Evolutionary conservation across 768 basidiomycete species (phyloP), one percentile per base, ranked within the genome.

Genomic region (Boletellus sp.): DNA sequence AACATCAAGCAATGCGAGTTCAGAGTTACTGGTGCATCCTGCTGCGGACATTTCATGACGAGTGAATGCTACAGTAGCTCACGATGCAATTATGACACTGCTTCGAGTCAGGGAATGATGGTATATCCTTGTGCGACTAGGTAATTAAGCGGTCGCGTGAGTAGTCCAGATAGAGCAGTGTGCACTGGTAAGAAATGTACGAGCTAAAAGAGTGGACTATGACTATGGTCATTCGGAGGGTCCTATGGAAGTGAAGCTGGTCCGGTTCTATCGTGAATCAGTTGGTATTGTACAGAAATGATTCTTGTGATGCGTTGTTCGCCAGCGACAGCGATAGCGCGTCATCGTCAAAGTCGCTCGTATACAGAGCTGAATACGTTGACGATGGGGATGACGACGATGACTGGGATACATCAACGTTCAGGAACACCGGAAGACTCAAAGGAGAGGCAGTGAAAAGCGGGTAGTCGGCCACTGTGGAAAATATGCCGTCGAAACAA

Each of bases 361-460:
- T 23, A 50, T 56, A 54, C 7, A 64, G 43, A 19, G 48, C 15
- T 40, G 58, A 58, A 50, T 61, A 56, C 17, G 48, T 54, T 28
- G 70, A 67, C 20, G 55, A 53, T 33, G 64, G 62, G 6, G 63
- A 61, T 40, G 62, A 59, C 28, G 51, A 59, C 12, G 49, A 48
- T 11, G 62, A 64, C 24, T 52, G 57, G 10, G 48, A 55, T 24
- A 41, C 46, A 20, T 58, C 52, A 13, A 51, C 57, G 33, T 59
- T 61, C 37, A 45, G 40, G 43, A 61, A 61, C 11, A 36, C 10
- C n/a, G 59, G 50, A 23, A 55, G 31, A 15, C 45, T 32, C 28
- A 47, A 48, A 40, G 53, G 51, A 33, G 59, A 45, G 19, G 39
- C 17, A 19, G 15, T 6, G 12, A 55, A 41, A 32, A 54, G 33